These are phyloP conservation scores for Pseudoperonospora humuli DNA, from an alignment of 352 stramenopile species.

Conservation along the genomic window DNA sequence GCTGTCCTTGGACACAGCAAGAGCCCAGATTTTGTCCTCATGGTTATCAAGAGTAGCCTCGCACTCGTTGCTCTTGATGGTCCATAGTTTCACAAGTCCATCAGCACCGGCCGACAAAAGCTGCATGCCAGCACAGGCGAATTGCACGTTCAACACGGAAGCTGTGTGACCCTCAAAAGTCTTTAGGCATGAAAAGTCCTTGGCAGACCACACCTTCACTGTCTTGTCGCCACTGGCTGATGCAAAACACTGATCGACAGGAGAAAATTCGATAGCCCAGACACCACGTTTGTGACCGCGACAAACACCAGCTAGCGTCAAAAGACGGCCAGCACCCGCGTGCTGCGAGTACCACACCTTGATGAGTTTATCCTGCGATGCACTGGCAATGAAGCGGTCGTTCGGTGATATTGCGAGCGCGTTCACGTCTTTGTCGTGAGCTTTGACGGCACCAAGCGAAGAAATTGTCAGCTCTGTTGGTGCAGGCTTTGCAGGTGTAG, in stretches of 20 bases:
- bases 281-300: slow-evolving; percentile 96
- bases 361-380: slow-evolving; percentile 96
- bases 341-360: slow-evolving; percentile 92
- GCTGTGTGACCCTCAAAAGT: slow-evolving; percentile 94
- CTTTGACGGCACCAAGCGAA: slow-evolving; percentile 67
- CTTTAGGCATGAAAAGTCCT: slow-evolving; percentile 93
- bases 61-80: slow-evolving; percentile 96
- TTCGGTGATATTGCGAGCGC: slow-evolving; percentile 92
- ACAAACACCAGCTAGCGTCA: slow-evolving; percentile 88
- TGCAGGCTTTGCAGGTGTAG: slow-evolving; percentile 25
- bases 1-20: slow-evolving; percentile 85
- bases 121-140: slow-evolving; percentile 88
- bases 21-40: slow-evolving; percentile 96
- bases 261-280: slow-evolving; percentile 96
- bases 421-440: slow-evolving; percentile 97
- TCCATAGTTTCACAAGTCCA: slow-evolving; percentile 97
- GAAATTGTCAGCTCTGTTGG: slow-evolving; percentile 39
- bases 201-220: slow-evolving; percentile 95
- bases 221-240: slow-evolving; percentile 95
- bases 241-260: slow-evolving; percentile 92
- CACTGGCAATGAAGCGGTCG: slow-evolving; percentile 94
- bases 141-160: slow-evolving; percentile 86
- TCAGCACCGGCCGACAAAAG: slow-evolving; percentile 93
- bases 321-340: slow-evolving; percentile 45
- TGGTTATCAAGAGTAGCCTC: slow-evolving; percentile 95